Conservation (phyloP, 2,329 filamentous ascomycete species). For the Phaeosphaeriaceae sp. region DNA sequence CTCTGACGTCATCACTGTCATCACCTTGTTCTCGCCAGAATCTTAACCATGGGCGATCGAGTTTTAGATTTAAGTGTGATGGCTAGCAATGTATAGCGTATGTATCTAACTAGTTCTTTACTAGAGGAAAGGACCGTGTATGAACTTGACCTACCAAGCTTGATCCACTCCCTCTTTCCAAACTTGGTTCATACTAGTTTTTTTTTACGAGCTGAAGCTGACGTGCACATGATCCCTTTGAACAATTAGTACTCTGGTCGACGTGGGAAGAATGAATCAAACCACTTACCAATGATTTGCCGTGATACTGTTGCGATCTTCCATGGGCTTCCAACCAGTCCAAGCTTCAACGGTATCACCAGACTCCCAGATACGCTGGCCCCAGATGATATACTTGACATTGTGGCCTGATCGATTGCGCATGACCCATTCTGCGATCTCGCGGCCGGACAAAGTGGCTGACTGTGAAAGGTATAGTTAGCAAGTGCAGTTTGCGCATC, state of each 20-base stretch:
- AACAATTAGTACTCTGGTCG: not conserved
- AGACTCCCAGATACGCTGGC: conserved; percentile 57
- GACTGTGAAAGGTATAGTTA: no score
- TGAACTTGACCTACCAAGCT: no score
- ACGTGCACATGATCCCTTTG: not conserved
- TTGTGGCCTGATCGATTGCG: conserved; percentile 50
- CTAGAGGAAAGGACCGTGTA: no score
- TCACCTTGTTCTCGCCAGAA: no score
- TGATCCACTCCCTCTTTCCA: no score
- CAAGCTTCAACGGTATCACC: conserved; percentile 49
- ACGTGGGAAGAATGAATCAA: not conserved
- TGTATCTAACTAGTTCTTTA: no score
- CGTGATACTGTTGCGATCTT: conserved; percentile 51
- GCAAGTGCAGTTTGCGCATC: no score
- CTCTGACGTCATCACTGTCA: no score
- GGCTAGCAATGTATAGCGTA: no score
- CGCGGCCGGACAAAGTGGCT: conserved; percentile 44
- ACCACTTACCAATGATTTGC: conserved; percentile 52
- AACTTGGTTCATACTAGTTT: no score
- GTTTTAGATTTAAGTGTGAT: no score
- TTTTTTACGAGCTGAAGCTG: not conserved
- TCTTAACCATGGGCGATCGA: no score
- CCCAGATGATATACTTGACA: conserved; percentile 60
- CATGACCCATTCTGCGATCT: conserved; percentile 60
- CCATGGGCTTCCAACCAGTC: conserved; percentile 53